Evolutionary conservation across 2,329 filamentous ascomycete species (phyloP).

Genomic region (Exophiala xenobiotica): DNA sequence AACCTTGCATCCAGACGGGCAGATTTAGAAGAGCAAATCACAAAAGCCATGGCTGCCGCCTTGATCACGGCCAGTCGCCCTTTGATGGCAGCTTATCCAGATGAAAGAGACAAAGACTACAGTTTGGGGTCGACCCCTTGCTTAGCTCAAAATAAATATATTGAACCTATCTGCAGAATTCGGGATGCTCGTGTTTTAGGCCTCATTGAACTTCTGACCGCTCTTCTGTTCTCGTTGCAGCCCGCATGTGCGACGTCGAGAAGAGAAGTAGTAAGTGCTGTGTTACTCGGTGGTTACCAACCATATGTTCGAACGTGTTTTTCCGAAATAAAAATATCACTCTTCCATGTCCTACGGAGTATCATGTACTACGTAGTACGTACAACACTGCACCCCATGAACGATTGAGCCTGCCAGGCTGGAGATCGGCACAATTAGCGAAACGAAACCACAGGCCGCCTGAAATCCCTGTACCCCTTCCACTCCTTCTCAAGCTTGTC

Average conservation of each 20-base stretch:
- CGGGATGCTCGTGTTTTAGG: not conserved
- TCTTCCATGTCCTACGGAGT: too few relatives aligned
- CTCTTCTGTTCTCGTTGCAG: not conserved
- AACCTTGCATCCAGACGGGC: constrained; percentile 4
- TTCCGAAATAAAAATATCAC: too few relatives aligned
- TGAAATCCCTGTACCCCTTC: too few relatives aligned
- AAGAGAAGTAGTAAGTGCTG: too few relatives aligned
- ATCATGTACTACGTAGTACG: not conserved
- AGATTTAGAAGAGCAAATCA: too few relatives aligned
- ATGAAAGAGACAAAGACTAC: not conserved
- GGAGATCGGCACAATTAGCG: constrained; percentile 3
- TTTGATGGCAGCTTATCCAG: not conserved
- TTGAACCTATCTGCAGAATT: not conserved
- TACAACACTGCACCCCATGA: too few relatives aligned
- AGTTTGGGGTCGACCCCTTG: not conserved
- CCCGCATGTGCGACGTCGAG: not conserved
- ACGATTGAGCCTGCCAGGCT: not conserved
- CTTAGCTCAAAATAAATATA: not conserved
- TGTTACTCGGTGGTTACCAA: too few relatives aligned
- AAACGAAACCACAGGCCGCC: not conserved
- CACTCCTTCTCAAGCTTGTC: too few relatives aligned
- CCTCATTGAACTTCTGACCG: not conserved
- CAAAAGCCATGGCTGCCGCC: too few relatives aligned
- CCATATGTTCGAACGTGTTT: not conserved
- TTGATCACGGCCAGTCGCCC: not conserved